Evolutionary conservation across 441 rosid genomes (phyloP).

Genomic region (Populus tomentosa): DNA sequence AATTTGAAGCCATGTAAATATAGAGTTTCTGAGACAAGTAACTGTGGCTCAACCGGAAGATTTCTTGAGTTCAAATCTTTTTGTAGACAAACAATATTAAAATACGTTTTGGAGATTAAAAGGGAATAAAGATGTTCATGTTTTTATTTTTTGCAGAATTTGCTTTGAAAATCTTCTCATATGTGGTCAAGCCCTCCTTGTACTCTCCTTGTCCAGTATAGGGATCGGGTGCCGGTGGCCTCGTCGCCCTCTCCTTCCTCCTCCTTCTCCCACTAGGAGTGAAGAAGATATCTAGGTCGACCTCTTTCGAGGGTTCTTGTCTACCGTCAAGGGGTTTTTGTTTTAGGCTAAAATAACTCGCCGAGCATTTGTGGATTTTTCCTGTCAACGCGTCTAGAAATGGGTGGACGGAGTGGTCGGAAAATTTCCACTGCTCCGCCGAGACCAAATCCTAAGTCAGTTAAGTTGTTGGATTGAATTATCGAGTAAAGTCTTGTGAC

Average conservation of each 20-base stretch:
- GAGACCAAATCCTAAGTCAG: background rate
- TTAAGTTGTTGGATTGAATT: background rate
- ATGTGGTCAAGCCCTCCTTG: background rate
- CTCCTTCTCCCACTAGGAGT: background rate
- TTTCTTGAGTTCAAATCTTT: background rate
- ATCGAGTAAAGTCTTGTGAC: background rate
- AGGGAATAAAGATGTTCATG: too few species aligned
- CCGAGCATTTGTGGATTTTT: background rate
- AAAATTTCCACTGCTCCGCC: too few species aligned
- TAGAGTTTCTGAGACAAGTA: background rate
- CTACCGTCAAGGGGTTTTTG: background rate
- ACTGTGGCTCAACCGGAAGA: background rate
- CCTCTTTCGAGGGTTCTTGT: background rate
- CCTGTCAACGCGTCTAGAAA: background rate
- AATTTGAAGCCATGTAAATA: background rate
- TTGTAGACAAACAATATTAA: background rate
- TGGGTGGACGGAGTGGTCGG: background rate
- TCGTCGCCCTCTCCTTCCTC: background rate
- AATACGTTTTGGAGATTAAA: background rate
- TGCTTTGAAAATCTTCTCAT: too few species aligned
- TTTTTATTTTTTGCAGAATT: too few species aligned
- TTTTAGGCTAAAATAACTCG: background rate
- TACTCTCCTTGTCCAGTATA: background rate
- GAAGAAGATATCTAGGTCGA: background rate
- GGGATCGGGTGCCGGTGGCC: background rate